Percentiles rank a stretch among this genome's conserved stretches.
These are phyloP conservation scores for Paecilomyces sp. DNA, from an alignment of 2,329 filamentous ascomycete species.

Conservation along the genomic window DNA sequence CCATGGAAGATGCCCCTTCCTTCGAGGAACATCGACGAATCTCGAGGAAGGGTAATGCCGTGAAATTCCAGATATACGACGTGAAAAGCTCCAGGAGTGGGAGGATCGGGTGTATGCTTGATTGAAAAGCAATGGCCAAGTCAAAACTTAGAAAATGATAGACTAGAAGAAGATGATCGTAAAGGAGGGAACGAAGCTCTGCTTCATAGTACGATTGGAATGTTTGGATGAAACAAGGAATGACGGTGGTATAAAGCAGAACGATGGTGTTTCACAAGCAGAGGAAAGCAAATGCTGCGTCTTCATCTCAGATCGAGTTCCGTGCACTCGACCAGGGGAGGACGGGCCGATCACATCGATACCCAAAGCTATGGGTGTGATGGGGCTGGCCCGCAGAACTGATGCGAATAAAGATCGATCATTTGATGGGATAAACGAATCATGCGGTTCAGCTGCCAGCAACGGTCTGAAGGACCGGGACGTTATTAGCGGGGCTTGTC, in stretches of 20 bases:
- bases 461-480: background rate
- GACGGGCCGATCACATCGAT: constrained; percentile 7
- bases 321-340: constrained; percentile 13
- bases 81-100: background rate
- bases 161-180: constrained; percentile 4
- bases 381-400: constrained; percentile 11
- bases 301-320: background rate
- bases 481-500: background rate
- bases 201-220: background rate
- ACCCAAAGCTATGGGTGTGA: constrained; percentile 12
- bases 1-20: background rate
- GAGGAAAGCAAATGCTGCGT: background rate
- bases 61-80: background rate
- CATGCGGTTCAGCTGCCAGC: background rate
- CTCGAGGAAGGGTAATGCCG: constrained; percentile 3
- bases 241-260: background rate
- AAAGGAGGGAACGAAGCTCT: constrained; percentile 1
- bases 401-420: constrained; percentile 3
- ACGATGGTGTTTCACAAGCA: background rate
- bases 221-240: background rate
- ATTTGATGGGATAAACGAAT: background rate
- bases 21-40: background rate
- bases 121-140: background rate
- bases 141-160: background rate
- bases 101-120: background rate